Base-by-base conservation (phyloP, 352 stramenopile genomes). In the Globisporangium irregulare region DNA sequence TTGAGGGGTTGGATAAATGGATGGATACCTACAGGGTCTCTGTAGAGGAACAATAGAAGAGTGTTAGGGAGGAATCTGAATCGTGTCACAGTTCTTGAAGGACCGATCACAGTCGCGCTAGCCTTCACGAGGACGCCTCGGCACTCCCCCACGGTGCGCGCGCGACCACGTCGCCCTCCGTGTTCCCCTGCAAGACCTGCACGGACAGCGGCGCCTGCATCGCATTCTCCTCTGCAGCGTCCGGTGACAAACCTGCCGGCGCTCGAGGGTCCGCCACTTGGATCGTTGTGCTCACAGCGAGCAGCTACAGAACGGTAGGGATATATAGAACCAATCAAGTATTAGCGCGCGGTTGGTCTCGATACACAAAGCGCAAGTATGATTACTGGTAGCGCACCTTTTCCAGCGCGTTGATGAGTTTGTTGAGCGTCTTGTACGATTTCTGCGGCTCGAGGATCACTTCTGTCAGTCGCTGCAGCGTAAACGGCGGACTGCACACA, bases 401-500 rank as follows among this genome's bases (percentile, higher is more conserved):
- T 74, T 95, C 84, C 24, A 95, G 74, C 22, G 85, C 87, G 34
- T 93, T 93, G 64, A 93, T 80, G 57, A 93, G 75, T 67, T 95
- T 95, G 73, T 82, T 80, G 41, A 90, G 75, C 58, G 67, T 91
- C 72, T 82, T 87, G 81, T 95, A 95, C 29, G 76, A 87, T 60
- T 80, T 82, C 14, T 75, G 71, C 0, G 87, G 87, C 64, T 92
- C 76, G 51, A 93, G 10, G 55, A 93, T 83, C 48, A 95, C 81
- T 73, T 95, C 87, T 3, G 83, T 89, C 59, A 95, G 78, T 0
- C 87, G 77, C 69, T 95, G 87, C 64, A 95, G 78, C 61, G 87
- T 95, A 71, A 95, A 95, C 41, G 87, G 87, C 34, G 87, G 83
- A 0, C 82, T 88, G 60, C 22, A 38, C 25, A 56, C 25, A 56